These are phyloP conservation scores for Elongisporangium senticosum DNA, from an alignment of 352 stramenopile species.

Conservation along the genomic window DNA sequence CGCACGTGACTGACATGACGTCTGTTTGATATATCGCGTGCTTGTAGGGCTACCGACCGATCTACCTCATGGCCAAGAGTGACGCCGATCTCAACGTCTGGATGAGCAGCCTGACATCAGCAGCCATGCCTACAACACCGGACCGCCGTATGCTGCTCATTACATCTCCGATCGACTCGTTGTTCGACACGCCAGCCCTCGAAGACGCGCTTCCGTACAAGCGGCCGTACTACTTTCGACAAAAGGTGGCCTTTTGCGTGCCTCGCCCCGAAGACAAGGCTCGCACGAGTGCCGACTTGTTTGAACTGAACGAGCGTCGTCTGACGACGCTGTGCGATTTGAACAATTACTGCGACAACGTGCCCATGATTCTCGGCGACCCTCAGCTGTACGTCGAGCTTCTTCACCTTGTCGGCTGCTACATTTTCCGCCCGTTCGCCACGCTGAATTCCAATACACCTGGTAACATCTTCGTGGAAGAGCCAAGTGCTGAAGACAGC, in stretches of 20 bases:
- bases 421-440: constrained; percentile 80
- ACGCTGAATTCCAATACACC: constrained; percentile 41
- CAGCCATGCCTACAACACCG: constrained; percentile 63
- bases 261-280: constrained; percentile 46
- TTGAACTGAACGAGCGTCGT: constrained; percentile 80
- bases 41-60: constrained; percentile 63
- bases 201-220: constrained; percentile 81
- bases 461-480: constrained; percentile 81
- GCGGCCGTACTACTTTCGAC: constrained; percentile 77
- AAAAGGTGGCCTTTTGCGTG: constrained; percentile 81
- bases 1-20: neutral
- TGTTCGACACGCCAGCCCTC: constrained; percentile 74
- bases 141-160: constrained; percentile 69
- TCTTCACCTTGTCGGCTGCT: constrained; percentile 70
- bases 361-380: constrained; percentile 75
- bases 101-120: constrained; percentile 83
- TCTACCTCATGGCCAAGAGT: constrained; percentile 85
- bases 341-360: constrained; percentile 83
- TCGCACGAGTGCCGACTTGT: constrained; percentile 52
- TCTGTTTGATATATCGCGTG: neutral
- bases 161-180: constrained; percentile 44
- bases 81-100: constrained; percentile 76
- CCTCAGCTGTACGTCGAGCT: constrained; percentile 79
- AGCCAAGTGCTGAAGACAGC: constrained; percentile 56
- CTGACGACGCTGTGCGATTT: constrained; percentile 79